Conservation (phyloP, 179 eudicot genomes). For the Gypsophila paniculata region DNA sequence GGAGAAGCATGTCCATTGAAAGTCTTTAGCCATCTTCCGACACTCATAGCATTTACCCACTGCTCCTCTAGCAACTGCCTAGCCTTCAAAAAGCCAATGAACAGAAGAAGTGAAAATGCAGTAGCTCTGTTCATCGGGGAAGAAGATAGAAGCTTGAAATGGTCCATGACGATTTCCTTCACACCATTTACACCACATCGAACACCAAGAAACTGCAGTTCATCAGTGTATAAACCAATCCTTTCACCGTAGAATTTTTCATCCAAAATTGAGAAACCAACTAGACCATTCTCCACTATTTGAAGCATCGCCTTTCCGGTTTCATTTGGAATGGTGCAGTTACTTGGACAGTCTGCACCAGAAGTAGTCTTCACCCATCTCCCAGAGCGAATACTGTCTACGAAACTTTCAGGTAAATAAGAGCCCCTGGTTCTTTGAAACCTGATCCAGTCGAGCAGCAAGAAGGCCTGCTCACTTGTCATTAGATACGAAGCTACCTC, state of each 20-base stretch:
- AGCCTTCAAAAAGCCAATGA: conserved; percentile 24
- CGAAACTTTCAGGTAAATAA: conserved; percentile 26
- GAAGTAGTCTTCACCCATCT: conserved; percentile 37
- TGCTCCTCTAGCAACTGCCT: conserved; percentile 26
- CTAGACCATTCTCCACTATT: conserved; percentile 9
- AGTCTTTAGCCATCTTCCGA: conserved; percentile 36
- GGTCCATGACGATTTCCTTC: conserved; percentile 26
- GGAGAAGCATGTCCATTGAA: conserved; percentile 28
- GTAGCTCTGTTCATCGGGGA: conserved; percentile 16
- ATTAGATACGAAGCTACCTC: conserved; percentile 24
- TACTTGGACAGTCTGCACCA: conserved; percentile 32
- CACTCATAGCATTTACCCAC: conserved; percentile 26
- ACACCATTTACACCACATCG: conserved; percentile 28
- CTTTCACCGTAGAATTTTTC: conserved; percentile 29
- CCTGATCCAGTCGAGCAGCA: conserved; percentile 39
- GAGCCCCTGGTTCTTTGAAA: conserved; percentile 26
- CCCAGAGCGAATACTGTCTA: conserved; percentile 29
- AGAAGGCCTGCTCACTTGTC: conserved; percentile 33
- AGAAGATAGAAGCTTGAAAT: conserved; percentile 20
- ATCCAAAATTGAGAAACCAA: conserved; percentile 19
- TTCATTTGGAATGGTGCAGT: conserved; percentile 23
- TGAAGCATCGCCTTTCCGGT: conserved; percentile 22
- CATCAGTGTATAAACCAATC: conserved; percentile 31
- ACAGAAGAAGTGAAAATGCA: conserved; percentile 24
- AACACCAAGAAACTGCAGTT: conserved; percentile 41